Evolutionary conservation across 2,329 filamentous ascomycete species (phyloP), one percentile per base, ranked within the genome.

Genomic region (Cladosporium austrohemisphaericum): DNA sequence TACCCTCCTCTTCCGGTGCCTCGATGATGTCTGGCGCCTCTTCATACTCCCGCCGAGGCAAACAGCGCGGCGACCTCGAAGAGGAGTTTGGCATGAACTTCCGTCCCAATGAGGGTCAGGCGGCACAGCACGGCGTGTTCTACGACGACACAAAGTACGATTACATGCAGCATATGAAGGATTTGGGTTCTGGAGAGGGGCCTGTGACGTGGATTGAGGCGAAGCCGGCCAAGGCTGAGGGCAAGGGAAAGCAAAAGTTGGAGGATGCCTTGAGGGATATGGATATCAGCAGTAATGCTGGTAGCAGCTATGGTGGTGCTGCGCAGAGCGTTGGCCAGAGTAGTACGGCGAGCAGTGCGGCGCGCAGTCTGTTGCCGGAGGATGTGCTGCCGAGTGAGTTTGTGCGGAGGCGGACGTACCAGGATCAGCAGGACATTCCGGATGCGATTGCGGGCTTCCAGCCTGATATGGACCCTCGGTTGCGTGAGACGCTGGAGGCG

Each of bases 121-220:
- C 94, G 7, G 93, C 94, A 58, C 88, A 87, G 67, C 83, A 96
- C 70, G 93, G 93, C 56, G 81, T 98, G 56, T 98, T 87, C 76
- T 98, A 79, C 68, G 94, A 98, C 70, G 93, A 98, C 71, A 86
- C 88, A 56, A 81, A 88, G 64, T 98, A 98, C 71, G 93, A 98
- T 70, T 98, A 98, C 73, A 98, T 98, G 93, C 93, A 98, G 70
- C 93, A 98, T 70, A 75, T 98, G 77, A 86, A 90, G 49, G 93
- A 97, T 60, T 73, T 98, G 35, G 88, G 75, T 3, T 64, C 64
- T 2, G 71, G 79, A 5, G 70, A 68, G 4, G 57, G 56, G 23
- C 85, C 90, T 49, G 81, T 85, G 23, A 83, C 91, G 40, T 97
- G 95, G 64, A 79, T 98, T 16, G 31, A 96, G 54, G 80, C 80